phyloP scores from a whole-genome alignment of 371 early-diverging fungal genomes.

The Nematocida parisii region DNA sequence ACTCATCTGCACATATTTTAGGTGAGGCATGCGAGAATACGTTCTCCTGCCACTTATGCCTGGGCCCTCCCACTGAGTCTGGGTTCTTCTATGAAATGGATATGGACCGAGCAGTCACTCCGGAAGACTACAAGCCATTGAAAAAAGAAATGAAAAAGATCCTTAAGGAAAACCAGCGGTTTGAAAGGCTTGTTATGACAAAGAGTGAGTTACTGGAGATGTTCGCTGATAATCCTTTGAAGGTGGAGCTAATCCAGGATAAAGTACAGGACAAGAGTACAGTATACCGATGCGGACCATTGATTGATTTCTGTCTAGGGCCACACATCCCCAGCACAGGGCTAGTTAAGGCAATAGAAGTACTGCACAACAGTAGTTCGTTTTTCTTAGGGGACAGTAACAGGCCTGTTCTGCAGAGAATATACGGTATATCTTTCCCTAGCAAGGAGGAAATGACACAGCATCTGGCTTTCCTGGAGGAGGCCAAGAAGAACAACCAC shows the following conservation, averaged over 20 bases:
- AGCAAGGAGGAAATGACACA: slow-evolving; percentile 85
- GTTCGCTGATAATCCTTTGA: slow-evolving; percentile 76
- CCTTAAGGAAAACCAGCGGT: slow-evolving; percentile 88
- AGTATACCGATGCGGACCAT: slow-evolving; percentile 71
- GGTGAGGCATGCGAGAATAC: slow-evolving; percentile 88
- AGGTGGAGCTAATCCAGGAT: slow-evolving; percentile 71
- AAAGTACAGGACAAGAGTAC: slow-evolving; percentile 88
- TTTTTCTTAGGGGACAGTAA: slow-evolving; percentile 94
- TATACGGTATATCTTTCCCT: slow-evolving; percentile 98
- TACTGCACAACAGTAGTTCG: slow-evolving; percentile 84
- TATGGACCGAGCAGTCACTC: slow-evolving; percentile 73
- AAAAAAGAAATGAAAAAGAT: slow-evolving; percentile 78
- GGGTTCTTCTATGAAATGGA: slow-evolving; percentile 99
- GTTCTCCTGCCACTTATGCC: slow-evolving; percentile 83
- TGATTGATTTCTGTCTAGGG: slow-evolving; percentile 95
- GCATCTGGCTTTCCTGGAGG: slow-evolving; percentile 84
- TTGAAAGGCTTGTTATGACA: slow-evolving; percentile 79
- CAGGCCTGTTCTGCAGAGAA: slow-evolving; percentile 90
- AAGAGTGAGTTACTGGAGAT: slow-evolving; percentile 88
- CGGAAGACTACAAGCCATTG: slow-evolving; percentile 78
- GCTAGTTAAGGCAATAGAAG: slow-evolving; percentile 83
- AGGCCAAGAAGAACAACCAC: slow-evolving; percentile 94
- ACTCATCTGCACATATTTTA: slow-evolving; percentile 96
- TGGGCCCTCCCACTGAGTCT: slow-evolving; percentile 93
- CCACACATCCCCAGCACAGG: slow-evolving; percentile 94